Conservation (phyloP, 441 rosid genomes). For the Arabidopsis hybrid region DNA sequence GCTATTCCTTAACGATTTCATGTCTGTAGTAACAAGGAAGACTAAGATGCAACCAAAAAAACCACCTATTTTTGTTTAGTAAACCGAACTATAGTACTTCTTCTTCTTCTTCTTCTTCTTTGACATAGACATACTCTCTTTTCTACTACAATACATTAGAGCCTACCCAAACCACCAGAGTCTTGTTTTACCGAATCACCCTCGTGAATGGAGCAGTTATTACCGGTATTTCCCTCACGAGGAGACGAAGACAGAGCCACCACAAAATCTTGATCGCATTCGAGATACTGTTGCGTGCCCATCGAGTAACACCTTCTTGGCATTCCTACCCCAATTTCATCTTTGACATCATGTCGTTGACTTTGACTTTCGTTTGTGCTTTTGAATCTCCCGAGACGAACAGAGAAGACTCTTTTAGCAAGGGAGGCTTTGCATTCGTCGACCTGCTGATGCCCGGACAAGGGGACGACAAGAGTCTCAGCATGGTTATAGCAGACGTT, state of each 20-base stretch:
- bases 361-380: constrained; percentile 21
- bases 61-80: not conserved
- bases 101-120: constrained; percentile 57
- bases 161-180: constrained; percentile 45
- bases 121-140: constrained; percentile 67
- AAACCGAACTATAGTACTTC: not conserved
- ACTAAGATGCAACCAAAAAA: not conserved
- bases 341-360: constrained; percentile 33
- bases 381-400: constrained; percentile 17
- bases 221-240: constrained; percentile 5
- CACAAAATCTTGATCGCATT: constrained; percentile 51
- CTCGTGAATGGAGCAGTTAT: constrained; percentile 32
- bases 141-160: constrained; percentile 22
- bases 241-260: constrained; percentile 49
- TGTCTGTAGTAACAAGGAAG: not conserved
- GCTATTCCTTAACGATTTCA: not conserved
- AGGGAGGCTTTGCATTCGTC: constrained; percentile 40
- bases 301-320: constrained; percentile 79
- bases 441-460: constrained; percentile 31
- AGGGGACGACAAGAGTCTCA: constrained; percentile 38
- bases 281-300: constrained; percentile 76
- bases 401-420: constrained; percentile 40
- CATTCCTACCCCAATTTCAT: constrained; percentile 45
- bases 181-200: constrained; percentile 50
- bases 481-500: constrained; percentile 40